Base-by-base conservation (phyloP, 2,329 filamentous ascomycete genomes). In the Beauveria rudraprayagi region DNA sequence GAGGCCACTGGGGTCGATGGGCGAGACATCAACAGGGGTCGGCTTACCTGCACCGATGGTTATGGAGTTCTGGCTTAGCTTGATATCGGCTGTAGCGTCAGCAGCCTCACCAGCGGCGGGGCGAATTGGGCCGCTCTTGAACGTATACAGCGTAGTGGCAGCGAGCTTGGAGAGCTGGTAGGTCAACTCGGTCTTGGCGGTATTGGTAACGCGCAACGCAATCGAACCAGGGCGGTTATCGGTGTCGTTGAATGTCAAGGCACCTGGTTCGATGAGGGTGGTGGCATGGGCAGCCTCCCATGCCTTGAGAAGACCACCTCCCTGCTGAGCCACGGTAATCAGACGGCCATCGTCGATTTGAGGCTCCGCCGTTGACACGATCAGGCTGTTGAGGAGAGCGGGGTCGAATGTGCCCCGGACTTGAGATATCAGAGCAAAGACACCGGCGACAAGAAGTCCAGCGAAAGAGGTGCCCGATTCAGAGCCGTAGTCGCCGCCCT, bases 231-330 rank as follows among this genome's bases (percentile, higher is more conserved):
- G 22, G 4, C 61, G 59, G 44, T 62, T 24, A 16, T 61, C 54
- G 3, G 61, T 58, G 28, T 64, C 63, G 54, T 62, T 64, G 40
- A 64, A 64, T 16, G 6, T 22, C 11, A 64, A 57, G 22, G 19
- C 24, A 26, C n/a, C 48, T 7, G 63, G 63, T n/a, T 64, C 28
- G 16, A 64, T 41, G 10, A 58, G 26, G 1, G 56, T 64, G 4
- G 57, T 61, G 8, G 47, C 47, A 24, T 57, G 43, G 5, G 57
- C 57, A 14, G 63, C 63, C n/a, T 62, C 53, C 57, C 57, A 62
- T 2, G 56, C 63, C 34, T 30, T 24, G 19, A 64, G 48, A 17
- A 64, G 53, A 44, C 63, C 61, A 30, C 52, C 63, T 30, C 63
- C 63, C 54, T 64, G 61, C 44, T 61, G 59, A 3, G 52, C 61